These are phyloP conservation scores for Scutellaria barbata DNA, from an alignment of 257 asterid genomes.

Conservation along the genomic window DNA sequence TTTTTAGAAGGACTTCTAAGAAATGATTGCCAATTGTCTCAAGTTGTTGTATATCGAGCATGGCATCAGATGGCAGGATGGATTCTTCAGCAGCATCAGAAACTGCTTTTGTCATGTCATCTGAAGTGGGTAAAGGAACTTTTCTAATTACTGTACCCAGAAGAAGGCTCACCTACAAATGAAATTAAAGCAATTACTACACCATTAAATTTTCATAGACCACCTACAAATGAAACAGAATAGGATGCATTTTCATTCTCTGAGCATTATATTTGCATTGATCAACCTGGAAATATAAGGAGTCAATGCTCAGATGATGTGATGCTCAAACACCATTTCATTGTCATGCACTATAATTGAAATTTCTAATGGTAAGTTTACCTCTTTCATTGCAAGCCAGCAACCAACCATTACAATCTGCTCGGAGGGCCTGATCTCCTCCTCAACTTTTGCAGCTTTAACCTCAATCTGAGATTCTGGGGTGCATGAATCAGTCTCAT, in stretches of 20 bases:
- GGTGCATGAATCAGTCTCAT: slow-evolving; percentile 48
- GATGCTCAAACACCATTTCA: slow-evolving; percentile 15
- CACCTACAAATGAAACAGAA: background rate
- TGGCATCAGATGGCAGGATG: slow-evolving; percentile 50
- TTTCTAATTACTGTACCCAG: slow-evolving; percentile 90
- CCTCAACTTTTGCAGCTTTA: slow-evolving; percentile 41
- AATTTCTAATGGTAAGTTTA: slow-evolving; percentile 33
- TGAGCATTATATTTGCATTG: background rate
- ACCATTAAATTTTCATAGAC: too few species aligned
- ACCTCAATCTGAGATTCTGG: slow-evolving; percentile 46
- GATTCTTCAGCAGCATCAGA: slow-evolving; percentile 37
- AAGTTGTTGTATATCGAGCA: slow-evolving; percentile 82
- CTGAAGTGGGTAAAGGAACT: slow-evolving; percentile 79
- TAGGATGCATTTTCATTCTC: slow-evolving; percentile 8
- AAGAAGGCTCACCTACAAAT: slow-evolving; percentile 90
- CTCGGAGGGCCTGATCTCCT: slow-evolving; percentile 59
- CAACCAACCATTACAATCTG: slow-evolving; percentile 98
- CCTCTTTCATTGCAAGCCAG: slow-evolving; percentile 99
- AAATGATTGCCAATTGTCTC: slow-evolving; percentile 93
- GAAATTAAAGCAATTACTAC: slow-evolving; percentile 27
- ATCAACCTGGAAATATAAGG: slow-evolving; percentile 21
- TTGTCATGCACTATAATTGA: slow-evolving; percentile 30
- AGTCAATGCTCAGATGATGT: background rate
- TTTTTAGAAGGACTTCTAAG: slow-evolving; percentile 91
- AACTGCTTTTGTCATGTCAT: slow-evolving; percentile 48